Percentiles rank a stretch among this genome's conserved stretches.
Evolutionary conservation across 305 asterid genomes (phyloP).

Genomic region (Euphrasia arctica): DNA sequence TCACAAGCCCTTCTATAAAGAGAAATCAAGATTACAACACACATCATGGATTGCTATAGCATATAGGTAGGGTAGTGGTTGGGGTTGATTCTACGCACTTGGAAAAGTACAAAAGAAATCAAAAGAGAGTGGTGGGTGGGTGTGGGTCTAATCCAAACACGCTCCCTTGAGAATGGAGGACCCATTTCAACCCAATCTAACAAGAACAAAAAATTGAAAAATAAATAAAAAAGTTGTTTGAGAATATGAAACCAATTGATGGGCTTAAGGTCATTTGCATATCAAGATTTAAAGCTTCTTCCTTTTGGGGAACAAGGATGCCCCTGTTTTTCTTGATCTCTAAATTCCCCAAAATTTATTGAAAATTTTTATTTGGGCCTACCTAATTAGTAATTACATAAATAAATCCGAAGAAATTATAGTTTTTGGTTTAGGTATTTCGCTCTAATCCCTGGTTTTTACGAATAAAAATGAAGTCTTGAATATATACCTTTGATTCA

Average conservation of each 20-base stretch:
- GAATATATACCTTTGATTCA: conserved; percentile 44
- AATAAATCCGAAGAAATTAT: too few species aligned
- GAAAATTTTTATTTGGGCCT: background rate
- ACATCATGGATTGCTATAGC: background rate
- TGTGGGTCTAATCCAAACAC: conserved; percentile 32
- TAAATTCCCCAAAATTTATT: background rate
- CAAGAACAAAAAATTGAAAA: conserved; percentile 1
- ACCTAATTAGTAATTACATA: background rate
- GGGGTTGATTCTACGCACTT: conserved; percentile 36
- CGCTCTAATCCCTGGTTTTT: too few species aligned
- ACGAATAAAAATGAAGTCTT: background rate
- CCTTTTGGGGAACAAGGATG: conserved; percentile 59
- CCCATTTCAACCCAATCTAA: conserved; percentile 30
- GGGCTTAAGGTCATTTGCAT: conserved; percentile 31
- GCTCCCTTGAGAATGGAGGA: conserved; percentile 31
- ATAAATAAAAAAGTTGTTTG: conserved; percentile 30
- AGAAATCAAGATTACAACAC: background rate
- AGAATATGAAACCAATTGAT: conserved; percentile 35
- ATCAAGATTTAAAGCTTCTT: conserved; percentile 41
- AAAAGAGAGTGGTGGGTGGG: conserved; percentile 25
- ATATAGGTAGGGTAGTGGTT: conserved; percentile 27
- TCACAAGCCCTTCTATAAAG: conserved; percentile 42
- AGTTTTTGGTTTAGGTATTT: too few species aligned
- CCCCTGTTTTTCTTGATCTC: background rate
- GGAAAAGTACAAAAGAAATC: conserved; percentile 29